Percentiles rank a stretch among this genome's conserved stretches.
Evolutionary conservation across 2,329 filamentous ascomycete species (phyloP).

Genomic region (Endocalyx cinctus): DNA sequence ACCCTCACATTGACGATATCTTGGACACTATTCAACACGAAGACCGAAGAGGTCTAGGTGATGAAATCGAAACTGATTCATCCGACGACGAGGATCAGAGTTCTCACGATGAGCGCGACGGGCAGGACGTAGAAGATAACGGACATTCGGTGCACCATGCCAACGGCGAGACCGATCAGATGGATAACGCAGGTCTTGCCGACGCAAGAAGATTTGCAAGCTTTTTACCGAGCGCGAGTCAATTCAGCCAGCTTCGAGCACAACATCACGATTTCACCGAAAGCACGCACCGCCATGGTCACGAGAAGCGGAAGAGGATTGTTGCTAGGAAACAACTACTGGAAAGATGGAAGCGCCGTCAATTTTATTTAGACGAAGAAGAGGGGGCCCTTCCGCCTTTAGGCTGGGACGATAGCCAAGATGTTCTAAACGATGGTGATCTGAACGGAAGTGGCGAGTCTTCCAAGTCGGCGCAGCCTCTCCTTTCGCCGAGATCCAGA

Average conservation of each 20-base stretch:
- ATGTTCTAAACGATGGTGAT: conserved; percentile 45
- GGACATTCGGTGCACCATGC: conserved; percentile 12
- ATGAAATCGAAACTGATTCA: conserved; percentile 18
- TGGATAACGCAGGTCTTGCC: conserved; percentile 6
- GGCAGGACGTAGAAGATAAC: too few relatives aligned
- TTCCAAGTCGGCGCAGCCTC: conserved; percentile 36
- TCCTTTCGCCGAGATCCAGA: conserved; percentile 53
- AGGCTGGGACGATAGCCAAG: conserved; percentile 59
- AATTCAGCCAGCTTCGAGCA: conserved; percentile 36
- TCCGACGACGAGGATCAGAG: conserved; percentile 24
- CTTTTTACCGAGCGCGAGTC: conserved; percentile 34
- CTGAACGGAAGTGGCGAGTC: conserved; percentile 35
- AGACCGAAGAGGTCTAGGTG: conserved; percentile 9
- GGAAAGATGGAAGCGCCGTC: conserved; percentile 70
- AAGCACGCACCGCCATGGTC: conserved; percentile 30
- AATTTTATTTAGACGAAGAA: conserved; percentile 82
- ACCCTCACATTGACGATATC: conserved; percentile 26
- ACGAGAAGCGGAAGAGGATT: conserved; percentile 34
- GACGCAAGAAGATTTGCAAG: conserved; percentile 26
- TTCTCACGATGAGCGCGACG: too few relatives aligned
- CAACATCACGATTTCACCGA: conserved; percentile 29
- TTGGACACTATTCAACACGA: conserved; percentile 25
- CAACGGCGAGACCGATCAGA: conserved; percentile 11
- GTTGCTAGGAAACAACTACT: conserved; percentile 51
- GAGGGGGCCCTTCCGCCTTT: conserved; percentile 65